Conservation (phyloP, 225 moss, liverwort and hornwort genomes). For the Straminergon stramineum region DNA sequence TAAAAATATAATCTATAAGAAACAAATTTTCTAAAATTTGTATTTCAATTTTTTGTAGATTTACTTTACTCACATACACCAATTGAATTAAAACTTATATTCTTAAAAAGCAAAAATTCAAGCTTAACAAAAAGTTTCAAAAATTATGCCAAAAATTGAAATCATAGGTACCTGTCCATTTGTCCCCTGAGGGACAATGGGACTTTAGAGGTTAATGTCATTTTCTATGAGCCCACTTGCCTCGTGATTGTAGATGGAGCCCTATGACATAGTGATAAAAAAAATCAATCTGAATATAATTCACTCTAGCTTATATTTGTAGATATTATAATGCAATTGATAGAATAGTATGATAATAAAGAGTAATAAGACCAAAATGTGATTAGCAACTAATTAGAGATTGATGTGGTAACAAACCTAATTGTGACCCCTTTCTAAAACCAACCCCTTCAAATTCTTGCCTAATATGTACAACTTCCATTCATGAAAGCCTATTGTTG, state of each 20-base stretch:
- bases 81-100: neutral
- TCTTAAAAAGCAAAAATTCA: fast-evolving
- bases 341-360: fast-evolving
- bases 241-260: neutral
- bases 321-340: neutral
- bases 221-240: neutral
- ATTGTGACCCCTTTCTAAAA: neutral
- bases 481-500: no score
- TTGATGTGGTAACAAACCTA: neutral
- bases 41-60: neutral
- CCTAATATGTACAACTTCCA: neutral
- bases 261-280: neutral
- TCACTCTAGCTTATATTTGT: fast-evolving
- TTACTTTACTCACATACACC: fast-evolving
- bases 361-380: neutral
- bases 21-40: neutral
- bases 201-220: neutral
- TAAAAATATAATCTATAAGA: neutral
- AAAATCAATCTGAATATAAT: neutral
- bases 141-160: no score
- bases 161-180: neutral
- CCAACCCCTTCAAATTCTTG: neutral
- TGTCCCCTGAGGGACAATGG: fast-evolving
- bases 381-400: neutral
- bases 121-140: fast-evolving